phyloP scores from a whole-genome alignment of 2,329 filamentous ascomycete species.

The Chalara sp. region DNA sequence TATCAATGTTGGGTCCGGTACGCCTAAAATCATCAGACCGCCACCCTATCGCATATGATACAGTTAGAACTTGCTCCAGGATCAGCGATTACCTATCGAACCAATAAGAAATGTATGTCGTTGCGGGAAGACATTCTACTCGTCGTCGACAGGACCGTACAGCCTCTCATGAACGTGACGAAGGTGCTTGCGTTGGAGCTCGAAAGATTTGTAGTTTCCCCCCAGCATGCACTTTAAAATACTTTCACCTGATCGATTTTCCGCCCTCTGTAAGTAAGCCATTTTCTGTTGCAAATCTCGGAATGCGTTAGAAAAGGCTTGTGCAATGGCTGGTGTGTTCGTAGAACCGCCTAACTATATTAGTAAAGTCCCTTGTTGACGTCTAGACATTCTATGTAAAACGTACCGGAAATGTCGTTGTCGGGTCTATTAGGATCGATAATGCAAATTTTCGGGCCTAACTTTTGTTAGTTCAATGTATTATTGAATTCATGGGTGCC shows the following conservation, averaged over 20 bases:
- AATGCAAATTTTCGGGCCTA: conserved; percentile 64
- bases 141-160: conserved; percentile 14
- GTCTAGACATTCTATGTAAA: no score
- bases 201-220: conserved; percentile 74
- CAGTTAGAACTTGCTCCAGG: neutral
- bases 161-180: conserved; percentile 23
- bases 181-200: conserved; percentile 54
- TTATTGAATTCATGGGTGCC: no score
- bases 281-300: conserved; percentile 51
- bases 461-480: conserved; percentile 31
- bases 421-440: conserved; percentile 80
- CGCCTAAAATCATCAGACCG: neutral
- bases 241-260: conserved; percentile 21
- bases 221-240: conserved; percentile 67
- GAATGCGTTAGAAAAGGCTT: conserved; percentile 63
- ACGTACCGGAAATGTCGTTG: conserved; percentile 77
- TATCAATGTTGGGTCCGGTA: neutral
- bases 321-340: conserved; percentile 60
- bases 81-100: neutral
- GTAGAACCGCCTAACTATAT: conserved; percentile 48
- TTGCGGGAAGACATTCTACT: neutral
- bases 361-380: no score
- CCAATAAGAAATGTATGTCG: neutral
- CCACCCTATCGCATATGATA: neutral
- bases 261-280: conserved; percentile 34